Conservation (phyloP, 2,329 filamentous ascomycete genomes). For the Fusarium camptoceras region DNA sequence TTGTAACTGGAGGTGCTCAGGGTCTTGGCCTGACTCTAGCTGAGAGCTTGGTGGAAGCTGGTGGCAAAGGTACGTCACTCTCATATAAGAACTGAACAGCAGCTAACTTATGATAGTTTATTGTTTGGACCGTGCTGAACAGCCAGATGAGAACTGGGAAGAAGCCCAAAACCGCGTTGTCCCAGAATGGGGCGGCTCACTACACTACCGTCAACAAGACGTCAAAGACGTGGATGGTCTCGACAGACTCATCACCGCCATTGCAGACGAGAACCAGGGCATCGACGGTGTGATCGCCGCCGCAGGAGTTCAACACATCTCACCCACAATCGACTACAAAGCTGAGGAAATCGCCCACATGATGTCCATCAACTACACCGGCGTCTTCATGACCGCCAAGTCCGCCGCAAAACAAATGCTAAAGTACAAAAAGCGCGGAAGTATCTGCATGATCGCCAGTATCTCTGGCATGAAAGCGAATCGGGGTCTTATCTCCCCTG, state of each 20-base stretch:
- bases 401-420: constrained; percentile 83
- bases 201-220: constrained; percentile 80
- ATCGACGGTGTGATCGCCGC: constrained; percentile 82
- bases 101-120: neutral
- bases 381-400: constrained; percentile 86
- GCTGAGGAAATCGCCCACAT: constrained; percentile 81
- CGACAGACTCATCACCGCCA: constrained; percentile 73
- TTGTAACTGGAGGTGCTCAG: constrained; percentile 81
- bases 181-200: constrained; percentile 68
- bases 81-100: rapidly evolving
- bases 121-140: constrained; percentile 32
- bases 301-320: constrained; percentile 83
- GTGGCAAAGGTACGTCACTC: constrained; percentile 67
- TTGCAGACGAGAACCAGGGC: constrained; percentile 76
- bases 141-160: constrained; percentile 68
- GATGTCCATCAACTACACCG: constrained; percentile 86
- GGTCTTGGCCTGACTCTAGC: constrained; percentile 82
- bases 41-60: constrained; percentile 82
- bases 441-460: constrained; percentile 74
- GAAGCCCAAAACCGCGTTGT: constrained; percentile 71
- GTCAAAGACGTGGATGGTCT: constrained; percentile 80
- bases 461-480: constrained; percentile 79
- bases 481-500: constrained; percentile 66
- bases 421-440: constrained; percentile 67
- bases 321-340: constrained; percentile 81